These are phyloP conservation scores for Diospyros lotus DNA, from an alignment of 148 eudicot species.

Conservation along the genomic window DNA sequence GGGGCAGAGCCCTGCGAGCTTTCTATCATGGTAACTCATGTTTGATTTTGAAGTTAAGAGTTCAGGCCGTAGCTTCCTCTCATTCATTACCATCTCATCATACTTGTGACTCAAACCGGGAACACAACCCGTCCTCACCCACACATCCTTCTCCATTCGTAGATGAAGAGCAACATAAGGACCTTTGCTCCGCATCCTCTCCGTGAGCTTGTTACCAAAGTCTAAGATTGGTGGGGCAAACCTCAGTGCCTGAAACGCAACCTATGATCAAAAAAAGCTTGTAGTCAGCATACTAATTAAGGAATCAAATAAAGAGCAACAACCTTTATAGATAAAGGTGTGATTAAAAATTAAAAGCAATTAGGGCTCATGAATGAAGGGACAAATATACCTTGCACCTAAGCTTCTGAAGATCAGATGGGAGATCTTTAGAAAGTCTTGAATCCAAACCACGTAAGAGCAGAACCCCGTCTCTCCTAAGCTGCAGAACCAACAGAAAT, in stretches of 20 bases:
- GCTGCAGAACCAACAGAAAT: slow-evolving; percentile 44
- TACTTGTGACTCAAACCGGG: slow-evolving; percentile 71
- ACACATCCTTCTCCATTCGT: slow-evolving; percentile 90
- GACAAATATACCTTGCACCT: slow-evolving; percentile 76
- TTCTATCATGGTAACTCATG: slow-evolving; percentile 84
- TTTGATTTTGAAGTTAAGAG: slow-evolving; percentile 82
- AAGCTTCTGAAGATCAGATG: slow-evolving; percentile 94
- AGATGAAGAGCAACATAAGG: slow-evolving; percentile 91
- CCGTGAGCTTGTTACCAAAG: slow-evolving; percentile 70
- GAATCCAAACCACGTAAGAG: slow-evolving; percentile 83
- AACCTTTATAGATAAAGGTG: not conserved
- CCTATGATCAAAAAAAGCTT: slow-evolving; percentile 37
- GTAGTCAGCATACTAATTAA: too few species aligned
- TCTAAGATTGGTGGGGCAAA: slow-evolving; percentile 73
- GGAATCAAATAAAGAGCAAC: not conserved
- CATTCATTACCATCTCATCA: slow-evolving; percentile 61
- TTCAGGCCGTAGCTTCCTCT: slow-evolving; percentile 66
- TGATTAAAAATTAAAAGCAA: not conserved
- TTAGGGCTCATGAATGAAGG: not conserved
- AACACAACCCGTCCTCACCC: slow-evolving; percentile 96
- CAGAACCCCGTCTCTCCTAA: slow-evolving; percentile 71
- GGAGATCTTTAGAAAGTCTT: slow-evolving; percentile 86
- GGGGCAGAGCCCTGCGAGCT: slow-evolving; percentile 95
- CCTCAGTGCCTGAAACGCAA: slow-evolving; percentile 89
- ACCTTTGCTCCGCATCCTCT: slow-evolving; percentile 84